Conservation (phyloP, 2,329 filamentous ascomycete genomes). For the Ilyonectria robusta region DNA sequence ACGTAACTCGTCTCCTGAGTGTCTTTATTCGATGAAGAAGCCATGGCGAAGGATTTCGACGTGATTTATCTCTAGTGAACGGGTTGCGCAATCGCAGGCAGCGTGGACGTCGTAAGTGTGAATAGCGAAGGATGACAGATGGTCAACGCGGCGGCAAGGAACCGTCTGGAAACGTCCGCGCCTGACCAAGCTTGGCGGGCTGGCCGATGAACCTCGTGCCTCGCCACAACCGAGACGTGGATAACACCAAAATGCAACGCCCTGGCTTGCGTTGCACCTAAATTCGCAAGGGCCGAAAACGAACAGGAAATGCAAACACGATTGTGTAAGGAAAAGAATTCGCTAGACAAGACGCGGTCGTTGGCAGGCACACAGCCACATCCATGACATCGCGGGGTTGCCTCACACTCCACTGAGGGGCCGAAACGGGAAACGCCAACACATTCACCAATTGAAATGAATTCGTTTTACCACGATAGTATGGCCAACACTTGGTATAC, state of each 20-base stretch:
- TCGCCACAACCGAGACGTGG: constrained; percentile 22
- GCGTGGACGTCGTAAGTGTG: constrained; percentile 47
- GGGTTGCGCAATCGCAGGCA: constrained; percentile 43
- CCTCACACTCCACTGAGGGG: constrained; percentile 8
- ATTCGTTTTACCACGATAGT: neutral
- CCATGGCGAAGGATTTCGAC: constrained; percentile 59
- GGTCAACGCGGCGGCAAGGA: constrained; percentile 46
- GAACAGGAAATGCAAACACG: neutral
- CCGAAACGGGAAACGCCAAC: neutral
- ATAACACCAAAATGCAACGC: neutral
- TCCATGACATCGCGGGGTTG: constrained; percentile 19
- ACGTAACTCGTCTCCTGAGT: constrained; percentile 72
- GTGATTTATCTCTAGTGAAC: constrained; percentile 29
- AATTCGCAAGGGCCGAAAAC: too few species aligned
- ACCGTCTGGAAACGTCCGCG: constrained; percentile 53
- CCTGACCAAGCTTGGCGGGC: constrained; percentile 46
- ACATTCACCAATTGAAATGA: neutral
- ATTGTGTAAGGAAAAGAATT: neutral
- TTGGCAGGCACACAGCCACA: constrained; percentile 4
- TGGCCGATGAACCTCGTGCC: constrained; percentile 17
- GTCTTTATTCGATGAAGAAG: constrained; percentile 62
- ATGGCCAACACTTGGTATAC: neutral
- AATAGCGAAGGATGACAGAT: constrained; percentile 39
- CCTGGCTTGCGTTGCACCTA: neutral
- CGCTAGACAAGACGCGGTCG: neutral